phyloP scores from a whole-genome alignment of 2,329 filamentous ascomycete species.

The Pyrenophora graminea region DNA sequence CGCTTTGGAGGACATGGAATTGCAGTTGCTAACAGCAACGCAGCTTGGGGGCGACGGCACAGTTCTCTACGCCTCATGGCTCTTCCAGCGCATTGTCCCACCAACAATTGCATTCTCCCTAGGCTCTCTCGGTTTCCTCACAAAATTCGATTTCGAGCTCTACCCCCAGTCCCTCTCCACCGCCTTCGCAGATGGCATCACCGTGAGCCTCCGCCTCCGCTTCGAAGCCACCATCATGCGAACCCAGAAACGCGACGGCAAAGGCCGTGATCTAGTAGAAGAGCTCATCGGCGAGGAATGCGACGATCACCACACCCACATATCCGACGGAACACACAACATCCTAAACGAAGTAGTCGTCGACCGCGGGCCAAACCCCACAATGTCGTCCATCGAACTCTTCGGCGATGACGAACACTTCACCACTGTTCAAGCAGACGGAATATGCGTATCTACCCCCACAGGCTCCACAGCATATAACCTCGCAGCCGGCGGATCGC shows the following conservation, averaged over 20 bases:
- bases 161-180: slow-evolving; percentile 70
- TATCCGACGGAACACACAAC: slow-evolving; percentile 80
- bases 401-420: slow-evolving; percentile 96
- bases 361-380: slow-evolving; percentile 90
- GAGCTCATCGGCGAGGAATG: slow-evolving; percentile 86
- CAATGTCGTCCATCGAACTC: slow-evolving; percentile 88
- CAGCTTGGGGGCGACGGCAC: slow-evolving; percentile 91
- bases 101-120: slow-evolving; percentile 90
- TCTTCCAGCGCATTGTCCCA: slow-evolving; percentile 94
- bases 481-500: slow-evolving; percentile 88
- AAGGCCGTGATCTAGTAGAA: slow-evolving; percentile 66
- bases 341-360: slow-evolving; percentile 98
- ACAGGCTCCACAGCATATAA: slow-evolving; percentile 97
- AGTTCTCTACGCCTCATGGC: slow-evolving; percentile 92
- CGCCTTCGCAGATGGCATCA: slow-evolving; percentile 81
- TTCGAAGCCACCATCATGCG: slow-evolving; percentile 97
- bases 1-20: too few relatives aligned
- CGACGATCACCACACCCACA: slow-evolving; percentile 83
- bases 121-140: slow-evolving; percentile 91
- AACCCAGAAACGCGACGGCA: slow-evolving; percentile 57
- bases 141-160: slow-evolving; percentile 89
- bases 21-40: slow-evolving; percentile 6
- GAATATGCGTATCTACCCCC: slow-evolving; percentile 89
- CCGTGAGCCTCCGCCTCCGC: slow-evolving; percentile 80
- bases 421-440: slow-evolving; percentile 90